Percentiles rank a stretch among this genome's conserved stretches.
Evolutionary conservation across 1,284 basidiomycete species (phyloP).

Genomic region (Puccinia hordei): DNA sequence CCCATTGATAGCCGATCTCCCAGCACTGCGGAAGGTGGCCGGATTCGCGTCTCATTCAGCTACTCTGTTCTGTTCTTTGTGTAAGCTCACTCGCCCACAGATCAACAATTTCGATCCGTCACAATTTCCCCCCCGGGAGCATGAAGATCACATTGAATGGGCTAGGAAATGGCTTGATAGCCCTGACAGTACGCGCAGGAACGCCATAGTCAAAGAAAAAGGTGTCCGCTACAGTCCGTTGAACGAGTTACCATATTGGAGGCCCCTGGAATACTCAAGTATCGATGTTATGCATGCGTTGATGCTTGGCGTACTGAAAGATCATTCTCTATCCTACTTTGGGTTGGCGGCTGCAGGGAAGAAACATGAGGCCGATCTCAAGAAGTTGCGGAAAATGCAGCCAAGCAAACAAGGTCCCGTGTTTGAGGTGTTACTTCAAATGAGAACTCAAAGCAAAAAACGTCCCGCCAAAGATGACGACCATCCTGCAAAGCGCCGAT

Average conservation of each 20-base stretch:
- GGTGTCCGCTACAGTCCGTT: conserved; percentile 28
- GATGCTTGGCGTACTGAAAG: conserved; percentile 31
- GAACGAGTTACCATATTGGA: conserved; percentile 32
- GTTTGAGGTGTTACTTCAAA: conserved; percentile 9
- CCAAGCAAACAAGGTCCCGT: not conserved
- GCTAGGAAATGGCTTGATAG: not conserved
- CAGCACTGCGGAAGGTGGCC: conserved; percentile 32
- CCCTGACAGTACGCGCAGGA: not conserved
- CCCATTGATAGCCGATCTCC: conserved; percentile 34
- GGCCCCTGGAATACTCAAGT: conserved; percentile 17
- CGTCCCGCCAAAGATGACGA: not conserved
- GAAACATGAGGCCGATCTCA: conserved; percentile 5
- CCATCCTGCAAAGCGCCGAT: conserved; percentile 11
- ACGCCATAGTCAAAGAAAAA: conserved; percentile 1
- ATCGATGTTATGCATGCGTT: conserved; percentile 15
- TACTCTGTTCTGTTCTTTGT: too few species aligned
- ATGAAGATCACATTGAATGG: conserved; percentile 1
- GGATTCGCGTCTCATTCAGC: conserved; percentile 9
- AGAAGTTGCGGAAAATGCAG: not conserved
- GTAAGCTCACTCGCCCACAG: not conserved
- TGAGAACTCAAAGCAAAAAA: not conserved
- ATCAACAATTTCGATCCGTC: not conserved
- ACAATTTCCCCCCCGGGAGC: not conserved
- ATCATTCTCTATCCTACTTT: conserved; percentile 16
- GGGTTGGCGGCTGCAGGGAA: conserved; percentile 9